phyloP scores from a whole-genome alignment of 1,284 basidiomycete species.

The Sporisorium graminicola region DNA sequence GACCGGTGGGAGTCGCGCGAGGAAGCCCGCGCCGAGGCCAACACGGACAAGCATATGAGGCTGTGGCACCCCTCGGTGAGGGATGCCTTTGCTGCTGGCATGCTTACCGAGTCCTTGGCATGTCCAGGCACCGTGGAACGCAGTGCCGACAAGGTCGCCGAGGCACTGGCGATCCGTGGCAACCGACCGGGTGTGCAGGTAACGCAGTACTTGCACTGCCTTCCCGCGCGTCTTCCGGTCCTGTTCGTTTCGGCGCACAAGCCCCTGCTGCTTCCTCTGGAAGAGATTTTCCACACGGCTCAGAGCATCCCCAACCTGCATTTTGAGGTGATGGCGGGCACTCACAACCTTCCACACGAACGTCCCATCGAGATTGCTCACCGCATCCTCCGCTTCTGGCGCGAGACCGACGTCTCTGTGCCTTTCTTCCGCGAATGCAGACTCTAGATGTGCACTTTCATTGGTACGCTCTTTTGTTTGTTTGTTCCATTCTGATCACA shows the following conservation, averaged over 20 bases:
- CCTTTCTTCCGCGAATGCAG: conserved; percentile 47
- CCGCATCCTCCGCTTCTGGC: conserved; percentile 46
- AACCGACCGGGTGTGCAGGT: conserved; percentile 46
- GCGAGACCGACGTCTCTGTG: conserved; percentile 34
- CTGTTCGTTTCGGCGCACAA: conserved; percentile 47
- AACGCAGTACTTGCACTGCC: conserved; percentile 42
- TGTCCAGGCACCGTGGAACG: conserved; percentile 40
- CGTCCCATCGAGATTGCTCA: conserved; percentile 43
- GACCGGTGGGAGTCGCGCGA: conserved; percentile 37
- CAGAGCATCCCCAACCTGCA: conserved; percentile 43
- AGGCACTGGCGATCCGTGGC: conserved; percentile 41
- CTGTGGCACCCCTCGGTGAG: conserved; percentile 40
- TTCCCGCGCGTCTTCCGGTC: conserved; percentile 35
- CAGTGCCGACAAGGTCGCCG: conserved; percentile 44
- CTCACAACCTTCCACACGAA: conserved; percentile 49
- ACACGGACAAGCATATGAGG: conserved; percentile 42
- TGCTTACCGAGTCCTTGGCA: conserved; percentile 35
- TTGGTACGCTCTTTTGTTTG: background rate
- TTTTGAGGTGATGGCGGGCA: conserved; percentile 50
- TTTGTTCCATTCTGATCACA: background rate
- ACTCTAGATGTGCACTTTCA: conserved; percentile 11
- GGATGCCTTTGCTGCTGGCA: conserved; percentile 44
- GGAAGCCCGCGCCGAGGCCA: conserved; percentile 34
- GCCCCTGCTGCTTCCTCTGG: conserved; percentile 37
- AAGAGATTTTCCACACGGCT: conserved; percentile 44